These are phyloP conservation scores for Aphanomyces cochlioides DNA, from an alignment of 352 stramenopile species.

Conservation along the genomic window DNA sequence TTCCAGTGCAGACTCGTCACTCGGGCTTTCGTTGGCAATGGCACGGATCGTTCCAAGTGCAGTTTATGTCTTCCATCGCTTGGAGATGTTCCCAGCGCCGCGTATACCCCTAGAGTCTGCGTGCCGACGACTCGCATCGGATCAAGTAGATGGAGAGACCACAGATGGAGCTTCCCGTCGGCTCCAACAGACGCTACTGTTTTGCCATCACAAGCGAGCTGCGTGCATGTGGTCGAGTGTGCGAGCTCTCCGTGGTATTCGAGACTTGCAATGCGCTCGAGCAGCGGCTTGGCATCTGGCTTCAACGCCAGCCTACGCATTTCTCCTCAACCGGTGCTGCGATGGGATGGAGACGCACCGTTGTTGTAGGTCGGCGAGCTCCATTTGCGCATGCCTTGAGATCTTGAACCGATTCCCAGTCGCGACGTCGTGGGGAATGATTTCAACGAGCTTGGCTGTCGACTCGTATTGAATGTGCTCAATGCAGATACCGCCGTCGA, in stretches of 20 bases:
- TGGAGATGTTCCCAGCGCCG: conserved; percentile 44
- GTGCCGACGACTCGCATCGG: conserved; percentile 55
- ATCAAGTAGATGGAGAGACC: conserved; percentile 51
- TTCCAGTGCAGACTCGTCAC: conserved; percentile 57
- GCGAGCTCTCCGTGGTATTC: conserved; percentile 52
- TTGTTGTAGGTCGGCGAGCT: conserved; percentile 56
- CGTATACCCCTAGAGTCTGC: conserved; percentile 55
- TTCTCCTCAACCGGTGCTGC: neutral
- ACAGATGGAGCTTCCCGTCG: conserved; percentile 52
- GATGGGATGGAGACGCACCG: conserved; percentile 32
- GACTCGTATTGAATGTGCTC: conserved; percentile 60
- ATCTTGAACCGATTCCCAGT: conserved; percentile 68
- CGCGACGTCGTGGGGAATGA: conserved; percentile 58
- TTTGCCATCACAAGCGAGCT: conserved; percentile 56
- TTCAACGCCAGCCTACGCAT: conserved; percentile 13
- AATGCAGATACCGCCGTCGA: conserved; percentile 51
- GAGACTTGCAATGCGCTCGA: conserved; percentile 40
- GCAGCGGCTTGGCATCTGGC: conserved; percentile 22
- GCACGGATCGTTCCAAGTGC: conserved; percentile 35
- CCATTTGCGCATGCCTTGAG: conserved; percentile 45
- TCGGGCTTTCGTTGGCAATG: conserved; percentile 43
- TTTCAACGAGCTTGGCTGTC: conserved; percentile 51
- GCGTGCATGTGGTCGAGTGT: conserved; percentile 42
- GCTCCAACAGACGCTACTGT: conserved; percentile 49
- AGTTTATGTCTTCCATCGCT: conserved; percentile 51